Percentiles rank a stretch among this genome's conserved stretches.
Evolutionary conservation across 768 basidiomycete genomes (phyloP).

Genomic region (Trametes gibbosa): DNA sequence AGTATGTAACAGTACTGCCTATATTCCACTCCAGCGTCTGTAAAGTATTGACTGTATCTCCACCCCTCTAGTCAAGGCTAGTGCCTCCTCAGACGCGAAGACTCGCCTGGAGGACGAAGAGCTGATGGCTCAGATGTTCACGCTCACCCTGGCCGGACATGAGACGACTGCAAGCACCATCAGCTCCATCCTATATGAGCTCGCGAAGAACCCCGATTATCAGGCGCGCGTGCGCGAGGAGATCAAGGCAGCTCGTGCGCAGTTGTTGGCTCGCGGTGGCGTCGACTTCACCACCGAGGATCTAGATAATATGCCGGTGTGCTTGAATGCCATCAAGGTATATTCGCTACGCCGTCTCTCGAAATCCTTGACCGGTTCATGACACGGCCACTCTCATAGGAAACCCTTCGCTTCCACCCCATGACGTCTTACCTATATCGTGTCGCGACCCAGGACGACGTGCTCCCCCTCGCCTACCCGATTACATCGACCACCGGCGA

Average conservation of each 20-base stretch:
- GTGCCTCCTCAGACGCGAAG: conserved; percentile 14
- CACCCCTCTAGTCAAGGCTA: conserved; percentile 16
- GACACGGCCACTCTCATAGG: not conserved
- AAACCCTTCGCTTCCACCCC: conserved; percentile 24
- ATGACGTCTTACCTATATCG: conserved; percentile 21
- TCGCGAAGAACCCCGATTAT: conserved; percentile 10
- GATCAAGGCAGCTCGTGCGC: not conserved
- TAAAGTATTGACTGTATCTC: not conserved
- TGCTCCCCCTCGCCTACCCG: conserved; percentile 22
- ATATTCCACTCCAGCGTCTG: too few relatives aligned
- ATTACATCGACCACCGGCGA: not conserved
- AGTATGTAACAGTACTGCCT: not conserved
- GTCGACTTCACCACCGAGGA: conserved; percentile 18
- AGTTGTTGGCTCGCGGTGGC: not conserved
- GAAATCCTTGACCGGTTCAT: not conserved
- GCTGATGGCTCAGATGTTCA: conserved; percentile 21
- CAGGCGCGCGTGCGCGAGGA: conserved; percentile 19
- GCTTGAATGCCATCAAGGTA: conserved; percentile 17
- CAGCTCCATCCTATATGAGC: conserved; percentile 14
- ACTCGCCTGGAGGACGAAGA: conserved; percentile 13
- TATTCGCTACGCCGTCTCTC: too few relatives aligned
- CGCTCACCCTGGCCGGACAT: conserved; percentile 15
- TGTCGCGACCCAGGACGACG: conserved; percentile 22
- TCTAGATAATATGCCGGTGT: not conserved
- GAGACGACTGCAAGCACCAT: conserved; percentile 18